Evolutionary conservation across 129 eudicot genomes (phyloP).

Genomic region (Apium graveolens): DNA sequence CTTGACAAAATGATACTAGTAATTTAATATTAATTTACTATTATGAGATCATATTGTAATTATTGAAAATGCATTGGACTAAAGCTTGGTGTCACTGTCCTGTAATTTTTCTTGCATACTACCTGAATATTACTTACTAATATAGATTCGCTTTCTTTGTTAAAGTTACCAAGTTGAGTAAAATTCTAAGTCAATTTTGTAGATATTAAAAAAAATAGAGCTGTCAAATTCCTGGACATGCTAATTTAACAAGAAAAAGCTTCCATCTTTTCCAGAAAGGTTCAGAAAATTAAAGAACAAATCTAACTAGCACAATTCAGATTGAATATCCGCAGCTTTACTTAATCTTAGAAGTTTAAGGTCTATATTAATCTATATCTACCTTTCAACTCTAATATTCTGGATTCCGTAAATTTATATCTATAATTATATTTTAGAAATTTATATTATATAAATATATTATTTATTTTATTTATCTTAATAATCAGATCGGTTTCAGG

Average conservation of each 20-base stretch:
- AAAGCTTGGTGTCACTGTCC: neutral
- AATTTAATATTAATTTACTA: neutral
- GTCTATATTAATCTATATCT: neutral
- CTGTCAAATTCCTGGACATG: neutral
- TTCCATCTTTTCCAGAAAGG: neutral
- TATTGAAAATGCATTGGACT: neutral
- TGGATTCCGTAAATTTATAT: too few relatives aligned
- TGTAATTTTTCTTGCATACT: neutral
- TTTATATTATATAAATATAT: too few relatives aligned
- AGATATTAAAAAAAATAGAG: neutral
- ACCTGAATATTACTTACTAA: neutral
- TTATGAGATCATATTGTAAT: neutral
- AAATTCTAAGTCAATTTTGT: neutral
- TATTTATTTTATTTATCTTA: too few relatives aligned
- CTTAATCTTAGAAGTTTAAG: neutral
- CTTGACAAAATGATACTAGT: neutral
- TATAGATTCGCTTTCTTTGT: neutral
- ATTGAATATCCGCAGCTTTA: neutral
- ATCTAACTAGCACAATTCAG: slow-evolving; percentile 9
- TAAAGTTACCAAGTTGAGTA: neutral
- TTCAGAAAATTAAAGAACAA: neutral
- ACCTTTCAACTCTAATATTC: neutral
- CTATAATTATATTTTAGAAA: too few relatives aligned
- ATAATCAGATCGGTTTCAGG: too few relatives aligned
- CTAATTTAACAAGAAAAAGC: neutral